Percentiles rank a stretch among this genome's conserved stretches.
phyloP scores from a whole-genome alignment of 257 asterid species.

The Ballota nigra region DNA sequence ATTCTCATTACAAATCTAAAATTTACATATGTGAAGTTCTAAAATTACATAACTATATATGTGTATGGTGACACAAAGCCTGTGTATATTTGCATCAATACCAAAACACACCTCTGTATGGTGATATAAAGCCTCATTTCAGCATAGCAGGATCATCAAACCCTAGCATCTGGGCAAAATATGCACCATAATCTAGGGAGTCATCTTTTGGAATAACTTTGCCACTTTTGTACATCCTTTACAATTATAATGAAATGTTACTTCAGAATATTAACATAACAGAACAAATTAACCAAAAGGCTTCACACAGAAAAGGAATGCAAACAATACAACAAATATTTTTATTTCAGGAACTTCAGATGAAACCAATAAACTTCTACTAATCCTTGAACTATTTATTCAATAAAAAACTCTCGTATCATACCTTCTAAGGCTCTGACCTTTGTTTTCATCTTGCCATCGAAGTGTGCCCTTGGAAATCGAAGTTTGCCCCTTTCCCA shows the following conservation, averaged over 20 bases:
- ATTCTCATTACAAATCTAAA: too few relatives aligned
- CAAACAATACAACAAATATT: not conserved
- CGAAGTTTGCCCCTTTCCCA: too few relatives aligned
- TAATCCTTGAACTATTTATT: too few relatives aligned
- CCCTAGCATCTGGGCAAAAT: slow-evolving; percentile 97
- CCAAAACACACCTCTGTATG: slow-evolving; percentile 67
- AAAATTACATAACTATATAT: too few relatives aligned
- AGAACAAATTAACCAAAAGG: not conserved
- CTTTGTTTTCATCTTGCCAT: too few relatives aligned
- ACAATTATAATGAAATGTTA: slow-evolving; percentile 33
- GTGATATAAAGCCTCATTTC: slow-evolving; percentile 92
- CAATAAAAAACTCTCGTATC: too few relatives aligned
- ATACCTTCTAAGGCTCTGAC: too few relatives aligned
- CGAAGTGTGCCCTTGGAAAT: too few relatives aligned
- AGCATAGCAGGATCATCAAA: slow-evolving; percentile 77
- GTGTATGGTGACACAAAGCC: too few relatives aligned
- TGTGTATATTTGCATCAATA: slow-evolving; percentile 7
- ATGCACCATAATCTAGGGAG: slow-evolving; percentile 90
- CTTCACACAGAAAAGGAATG: not conserved
- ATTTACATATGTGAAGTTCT: too few relatives aligned
- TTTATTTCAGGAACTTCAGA: too few relatives aligned
- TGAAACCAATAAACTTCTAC: too few relatives aligned
- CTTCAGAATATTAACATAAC: slow-evolving; percentile 1
- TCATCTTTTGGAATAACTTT: slow-evolving; percentile 69
- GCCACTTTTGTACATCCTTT: slow-evolving; percentile 88